Base-by-base conservation (phyloP, 2,329 filamentous ascomycete genomes). In the Cladorrhinum sp. region DNA sequence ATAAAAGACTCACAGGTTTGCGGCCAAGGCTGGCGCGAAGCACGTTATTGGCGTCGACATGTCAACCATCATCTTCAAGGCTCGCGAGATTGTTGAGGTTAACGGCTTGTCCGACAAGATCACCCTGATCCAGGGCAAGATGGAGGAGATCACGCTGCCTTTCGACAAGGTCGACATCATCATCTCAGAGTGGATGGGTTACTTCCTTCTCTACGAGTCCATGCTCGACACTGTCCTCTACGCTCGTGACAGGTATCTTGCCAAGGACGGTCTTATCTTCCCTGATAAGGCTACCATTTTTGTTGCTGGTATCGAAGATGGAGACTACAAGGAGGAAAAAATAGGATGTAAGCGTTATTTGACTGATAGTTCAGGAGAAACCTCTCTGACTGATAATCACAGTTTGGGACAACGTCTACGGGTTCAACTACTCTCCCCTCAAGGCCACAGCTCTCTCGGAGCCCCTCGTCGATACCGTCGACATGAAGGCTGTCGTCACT, bases 351-450 rank as follows among this genome's bases (percentile, higher is more conserved):
- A 81, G 92, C 78, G 5, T 20, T 23, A 8, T 16, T n/a, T 2
- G 26, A 5, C 26, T 28, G 4, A 28, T 5, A 28, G 4, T 28
- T 28, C 9, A 28, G 26, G 26, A 28, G n/a, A 20, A n/a, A 16
- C 28, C n/a, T n/a, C 14, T 9, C 24, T 12, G 33, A 36, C 67
- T 74, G 64, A 77, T n/a, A 28, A 7, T 57, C 28, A n/a, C 52
- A 98, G 94, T 98, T 84, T 99, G 95, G 95, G 93, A 98, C 74
- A 97, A 96, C 72, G 95, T 99, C 66, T 99, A 96, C 78, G 95
- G 95, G 66, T 99, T 99, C 79, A 86, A 99, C 80, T 99, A 96
- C 79, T 87, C 88, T 23, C 94, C 95, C 1, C 87, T 99, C 73
- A 98, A 98, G 81, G 84, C 89, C 68, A 96, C 92, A 52, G 95